Percentiles rank a stretch among this genome's conserved stretches.
These are phyloP conservation scores for Hanseniaspora sp. DNA, from an alignment of 1,139 yeast genomes.

Conservation along the genomic window DNA sequence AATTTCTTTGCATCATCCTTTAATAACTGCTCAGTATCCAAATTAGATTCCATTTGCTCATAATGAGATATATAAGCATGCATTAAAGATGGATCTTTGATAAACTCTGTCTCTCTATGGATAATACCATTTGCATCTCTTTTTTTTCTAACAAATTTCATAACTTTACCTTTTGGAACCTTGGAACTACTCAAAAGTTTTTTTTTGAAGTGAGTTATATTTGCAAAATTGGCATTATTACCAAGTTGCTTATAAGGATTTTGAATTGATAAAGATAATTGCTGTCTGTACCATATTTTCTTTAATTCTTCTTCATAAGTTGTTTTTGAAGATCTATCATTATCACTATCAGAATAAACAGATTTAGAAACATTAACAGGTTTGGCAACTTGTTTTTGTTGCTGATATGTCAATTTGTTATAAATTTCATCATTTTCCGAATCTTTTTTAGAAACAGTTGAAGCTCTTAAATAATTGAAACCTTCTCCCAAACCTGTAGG, in stretches of 20 bases:
- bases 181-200: slow-evolving; percentile 26
- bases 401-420: slow-evolving; percentile 18
- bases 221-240: slow-evolving; percentile 30
- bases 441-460: slow-evolving; percentile 13
- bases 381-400: slow-evolving; percentile 32
- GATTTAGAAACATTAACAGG: slow-evolving; percentile 10
- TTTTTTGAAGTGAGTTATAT: slow-evolving; percentile 22
- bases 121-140: slow-evolving; percentile 78
- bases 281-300: slow-evolving; percentile 85
- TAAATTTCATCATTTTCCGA: slow-evolving; percentile 20
- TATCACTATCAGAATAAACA: slow-evolving; percentile 42
- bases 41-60: slow-evolving; percentile 41
- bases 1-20: slow-evolving; percentile 44
- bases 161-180: slow-evolving; percentile 35
- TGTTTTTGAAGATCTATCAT: slow-evolving; percentile 79
- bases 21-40: slow-evolving; percentile 28
- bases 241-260: slow-evolving; percentile 36
- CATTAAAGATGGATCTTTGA: slow-evolving; percentile 76
- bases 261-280: slow-evolving; percentile 45
- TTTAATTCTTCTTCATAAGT: slow-evolving; percentile 84
- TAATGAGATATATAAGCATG: slow-evolving; percentile 74
- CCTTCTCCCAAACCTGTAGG: slow-evolving; percentile 89
- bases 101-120: slow-evolving; percentile 68
- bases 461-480: slow-evolving; percentile 55
- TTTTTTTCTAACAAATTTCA: slow-evolving; percentile 68